Evolutionary conservation across 768 basidiomycete genomes (phyloP), one percentile per base, ranked within the genome.

Genomic region (Lactifluus piperatus): DNA sequence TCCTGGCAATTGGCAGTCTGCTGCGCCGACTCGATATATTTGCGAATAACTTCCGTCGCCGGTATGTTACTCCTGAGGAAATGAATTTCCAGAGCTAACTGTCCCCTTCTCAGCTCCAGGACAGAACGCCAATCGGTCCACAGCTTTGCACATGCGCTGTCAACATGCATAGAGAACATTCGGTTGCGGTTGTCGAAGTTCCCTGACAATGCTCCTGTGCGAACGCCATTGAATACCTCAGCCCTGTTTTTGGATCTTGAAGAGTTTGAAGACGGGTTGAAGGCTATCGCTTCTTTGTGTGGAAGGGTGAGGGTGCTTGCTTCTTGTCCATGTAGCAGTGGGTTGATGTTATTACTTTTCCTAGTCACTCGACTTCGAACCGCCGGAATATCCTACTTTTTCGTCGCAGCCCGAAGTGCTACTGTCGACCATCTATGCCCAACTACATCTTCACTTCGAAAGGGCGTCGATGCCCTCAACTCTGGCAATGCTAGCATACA

Each of bases 1-100:
- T 91, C 69, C 60, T 88, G 30, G 77, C 74, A 7, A 83, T 92
- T 49, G 90, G 90, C 7, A 82, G 81, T 0, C 68, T 84, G 3
- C 67, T 87, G 39, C 81, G 88, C 46, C 79, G 90, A 22, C 66
- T 91, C 7, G 88, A 92, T 52, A 70, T 71, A 3, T 67, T 88
- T 4, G 63, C 83, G 4, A 69, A 70, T 16, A 62, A 65, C 8
- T 67, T 86, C n/a, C 77, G 81, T 47, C 60, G 65, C 37, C 80
- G 77, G 88, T 88, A 56, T 51, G 70, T 58, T 36, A 18, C n/a
- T 16, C 32, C 2, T 34, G 2, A 48, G 41, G 10, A 14, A n/a
- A 9, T 26, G n/a, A 29, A 39, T 27, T 1, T 11, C 6, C 9
- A 32, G 24, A 18, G 7, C 50, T 56, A 46, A 51, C 37, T 24